Conservation (phyloP, 1,284 basidiomycete species). For the Trichosporon sp. region DNA sequence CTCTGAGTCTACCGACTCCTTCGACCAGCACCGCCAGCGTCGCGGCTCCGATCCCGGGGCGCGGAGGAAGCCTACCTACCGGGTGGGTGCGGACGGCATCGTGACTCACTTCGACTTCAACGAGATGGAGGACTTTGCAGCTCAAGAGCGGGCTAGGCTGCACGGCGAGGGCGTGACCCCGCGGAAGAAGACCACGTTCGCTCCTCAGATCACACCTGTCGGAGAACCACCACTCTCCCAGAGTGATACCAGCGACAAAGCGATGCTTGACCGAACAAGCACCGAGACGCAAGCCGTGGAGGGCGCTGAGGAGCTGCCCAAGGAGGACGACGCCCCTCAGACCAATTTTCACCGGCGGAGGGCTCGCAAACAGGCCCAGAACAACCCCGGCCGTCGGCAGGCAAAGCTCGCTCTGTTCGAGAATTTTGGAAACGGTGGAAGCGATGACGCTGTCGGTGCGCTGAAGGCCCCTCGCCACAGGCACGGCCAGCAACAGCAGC, state of each 20-base stretch:
- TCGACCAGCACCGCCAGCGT: background rate
- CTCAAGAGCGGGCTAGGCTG: conserved; percentile 59
- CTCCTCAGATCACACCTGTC: background rate
- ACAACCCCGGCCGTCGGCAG: conserved; percentile 59
- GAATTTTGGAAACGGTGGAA: conserved; percentile 51
- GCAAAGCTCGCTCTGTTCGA: conserved; percentile 93
- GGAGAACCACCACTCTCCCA: background rate
- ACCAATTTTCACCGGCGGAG: conserved; percentile 54
- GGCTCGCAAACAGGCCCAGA: conserved; percentile 78
- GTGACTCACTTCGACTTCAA: conserved; percentile 65
- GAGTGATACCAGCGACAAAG: background rate
- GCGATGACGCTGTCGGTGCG: conserved; percentile 26
- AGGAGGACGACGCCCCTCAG: conserved; percentile 23
- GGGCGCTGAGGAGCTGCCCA: conserved; percentile 16
- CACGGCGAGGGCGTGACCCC: conserved; percentile 50
- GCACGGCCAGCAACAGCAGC: conserved; percentile 20
- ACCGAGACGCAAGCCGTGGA: conserved; percentile 6
- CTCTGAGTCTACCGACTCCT: conserved; percentile 15
- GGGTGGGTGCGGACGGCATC: background rate
- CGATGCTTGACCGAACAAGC: background rate
- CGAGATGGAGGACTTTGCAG: conserved; percentile 74
- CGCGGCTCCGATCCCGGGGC: background rate
- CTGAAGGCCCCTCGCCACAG: conserved; percentile 43
- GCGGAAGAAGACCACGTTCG: background rate
- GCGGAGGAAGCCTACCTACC: background rate